Base-by-base conservation (phyloP, 1,284 basidiomycete species). In the Heterobasidion annosum region DNA sequence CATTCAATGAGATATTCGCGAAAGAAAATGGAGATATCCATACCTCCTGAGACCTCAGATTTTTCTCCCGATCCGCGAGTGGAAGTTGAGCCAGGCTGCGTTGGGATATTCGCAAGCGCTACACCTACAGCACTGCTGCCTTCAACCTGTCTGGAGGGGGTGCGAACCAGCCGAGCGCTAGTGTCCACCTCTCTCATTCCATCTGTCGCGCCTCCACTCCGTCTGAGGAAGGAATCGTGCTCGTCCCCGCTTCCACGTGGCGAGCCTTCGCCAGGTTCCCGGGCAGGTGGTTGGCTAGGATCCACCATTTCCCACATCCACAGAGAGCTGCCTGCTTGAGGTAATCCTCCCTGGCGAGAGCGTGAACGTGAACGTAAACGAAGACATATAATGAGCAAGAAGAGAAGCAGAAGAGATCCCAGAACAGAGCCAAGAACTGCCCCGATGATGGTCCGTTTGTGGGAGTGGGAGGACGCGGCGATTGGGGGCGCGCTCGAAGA, bases 171-270 rank as follows among this genome's bases (percentile, higher is more conserved):
- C 42, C 67, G 64, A 32, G 63, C 53, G 19, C 57, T 63, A 0
- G 68, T 53, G 19, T 59, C 48, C 2, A 25, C 18, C 8, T 58
- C 56, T 25, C 33, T 55, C 49, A 51, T 42, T 18, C 35, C 48
- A 15, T 49, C 49, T 16, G 51, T 34, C 19, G 45, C 46, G 19
- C 45, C 49, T 15, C 34, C 46, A 37, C 71, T 72, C 2, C 62
- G 67, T 52, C 68, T 73, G 2, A 86, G 70, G 71, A 86, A 83
- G 0, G 84, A 73, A 60, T 85, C 82, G 2, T 66, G 69, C 65
- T 86, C 84, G 62, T 84, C 83, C 7, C 84, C 85, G 53, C 81
- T 85, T 32, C 75, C 75, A 12, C 83, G 72, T 1, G 84, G 82
- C 16, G 80, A 81, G 45, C 82, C 81, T 64, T 85, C 79, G 34